Conservation (phyloP, 306 rosid species). For the Cyclanthera cordifolia region DNA sequence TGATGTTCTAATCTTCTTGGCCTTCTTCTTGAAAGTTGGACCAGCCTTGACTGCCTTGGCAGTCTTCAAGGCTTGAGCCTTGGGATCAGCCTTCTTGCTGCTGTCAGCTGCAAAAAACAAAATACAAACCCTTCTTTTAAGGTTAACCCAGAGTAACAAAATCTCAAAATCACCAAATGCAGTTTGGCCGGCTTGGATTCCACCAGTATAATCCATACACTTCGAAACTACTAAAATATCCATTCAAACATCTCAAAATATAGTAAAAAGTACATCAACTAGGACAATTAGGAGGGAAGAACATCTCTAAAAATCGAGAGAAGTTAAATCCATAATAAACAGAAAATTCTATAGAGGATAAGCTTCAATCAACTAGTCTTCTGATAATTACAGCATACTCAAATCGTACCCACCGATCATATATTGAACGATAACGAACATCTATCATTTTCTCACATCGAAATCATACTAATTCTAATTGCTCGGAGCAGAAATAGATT, state of each 20-base stretch:
- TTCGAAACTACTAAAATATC: background rate
- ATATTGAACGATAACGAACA: background rate
- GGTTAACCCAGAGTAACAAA: background rate
- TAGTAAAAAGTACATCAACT: background rate
- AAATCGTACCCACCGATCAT: background rate
- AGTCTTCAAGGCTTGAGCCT: slow-evolving; percentile 12
- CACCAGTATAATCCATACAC: background rate
- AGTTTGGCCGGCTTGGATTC: background rate
- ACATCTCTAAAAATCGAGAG: background rate
- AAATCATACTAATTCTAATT: background rate
- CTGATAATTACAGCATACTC: background rate
- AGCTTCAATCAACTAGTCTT: background rate
- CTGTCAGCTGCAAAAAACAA: background rate
- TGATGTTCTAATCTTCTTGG: slow-evolving; percentile 9
- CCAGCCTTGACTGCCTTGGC: slow-evolving; percentile 11
- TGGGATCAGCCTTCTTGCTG: slow-evolving; percentile 4
- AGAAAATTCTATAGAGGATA: background rate
- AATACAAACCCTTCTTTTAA: background rate
- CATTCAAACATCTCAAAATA: background rate
- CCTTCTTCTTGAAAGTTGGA: slow-evolving; percentile 8
- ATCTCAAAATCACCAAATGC: background rate
- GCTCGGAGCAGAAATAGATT: background rate
- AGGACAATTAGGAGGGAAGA: too few species aligned
- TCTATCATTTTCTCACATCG: background rate
- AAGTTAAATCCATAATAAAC: background rate